Base-by-base conservation (phyloP, 148 eudicot species). In the Rhododendron ferrugineum region DNA sequence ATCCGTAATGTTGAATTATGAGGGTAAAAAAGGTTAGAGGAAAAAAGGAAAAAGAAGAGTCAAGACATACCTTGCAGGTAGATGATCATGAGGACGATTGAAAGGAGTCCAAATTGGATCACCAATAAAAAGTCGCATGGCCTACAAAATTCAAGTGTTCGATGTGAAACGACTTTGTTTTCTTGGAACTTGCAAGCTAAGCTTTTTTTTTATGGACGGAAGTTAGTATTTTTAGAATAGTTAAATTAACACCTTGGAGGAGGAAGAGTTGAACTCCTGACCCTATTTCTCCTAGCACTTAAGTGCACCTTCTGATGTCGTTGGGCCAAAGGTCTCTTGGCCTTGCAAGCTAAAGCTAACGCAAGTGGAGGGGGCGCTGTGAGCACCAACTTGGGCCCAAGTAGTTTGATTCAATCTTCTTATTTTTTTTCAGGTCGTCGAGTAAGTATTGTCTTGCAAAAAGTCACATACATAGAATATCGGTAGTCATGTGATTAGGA, bases 51-150 rank as follows among this genome's bases (percentile, higher is more conserved):
- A 52, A 15, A 11, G 18, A 23, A 36, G 30, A 36, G 36, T 11
- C 11, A 2, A 49, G 80, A 18, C 83, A 78, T 84, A 93, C 98
- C 97, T 94, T 78, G 97, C 97, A 85, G 96, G 93, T 0, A 93
- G 90, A 79, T 95, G 91, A 81, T 95, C 95, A 84, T 93, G 93
- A 62, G 98, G 95, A 56, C 98, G 94, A 88, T 94, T 95, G 70
- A 87, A 93, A 30, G 97, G 98, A 73, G 98, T 95, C 98, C 95
- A 95, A 85, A 95, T 83, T 13, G 98, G 98, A 40, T 95, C 97
- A 60, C 98, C 98, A 83, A 95, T 94, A 91, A 95, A 95, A 37
- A 95, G 95, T 36, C 98, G 90, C 96, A 95, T 94, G 22, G 96
- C 98, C 98, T 95, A 89, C 90, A 88, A 26, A 54, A 81, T 11